Evolutionary conservation across 2,329 filamentous ascomycete genomes (phyloP), one percentile per base, ranked within the genome.

Genomic region (Beauveria rudraprayagi): DNA sequence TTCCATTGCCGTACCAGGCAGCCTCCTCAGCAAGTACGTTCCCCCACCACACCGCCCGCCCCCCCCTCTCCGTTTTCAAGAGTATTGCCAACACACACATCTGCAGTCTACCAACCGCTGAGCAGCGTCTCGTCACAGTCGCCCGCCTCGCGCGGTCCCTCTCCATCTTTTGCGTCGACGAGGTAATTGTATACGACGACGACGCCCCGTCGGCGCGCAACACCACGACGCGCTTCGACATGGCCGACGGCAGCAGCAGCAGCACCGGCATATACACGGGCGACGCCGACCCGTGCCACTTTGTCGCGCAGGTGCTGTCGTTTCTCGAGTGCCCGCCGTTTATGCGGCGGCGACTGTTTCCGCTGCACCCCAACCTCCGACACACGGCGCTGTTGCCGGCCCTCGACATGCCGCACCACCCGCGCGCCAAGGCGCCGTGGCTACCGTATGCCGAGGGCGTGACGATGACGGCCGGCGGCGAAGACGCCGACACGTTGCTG

Each of bases 251-350:
- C 7, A 28, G 26, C 19, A 28, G 26, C 19, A 22, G 19, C 26
- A 28, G 7, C 26, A 28, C 30, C 26, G 50, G 14, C 40, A 17
- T 77, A 67, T 81, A 85, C 75, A 91, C 88, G 1, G 89, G 86
- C 64, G 89, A 86, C 69, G 79, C 84, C 16, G 88, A 94, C 68
- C 90, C 90, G 1, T 86, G 86, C 62, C 88, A 92, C 75, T 95
- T 93, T 74, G 80, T 96, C 24, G 82, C 85, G 56, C 91, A 94
- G 69, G 76, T 95, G 7, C 78, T 96, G 8, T 87, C 84, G 63
- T 96, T 92, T 74, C 83, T 95, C 63, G 91, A 96, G 73, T 89
- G 89, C 5, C 91, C 91, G 34, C 90, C 91, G 1, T 88, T 94
- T 73, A 85, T 96, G 74, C 85, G 90, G 67, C 87, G 86, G 70